Evolutionary conservation across 2,329 filamentous ascomycete genomes (phyloP), one percentile per base, ranked within the genome.

Genomic region (Hypomyces perniciosus): DNA sequence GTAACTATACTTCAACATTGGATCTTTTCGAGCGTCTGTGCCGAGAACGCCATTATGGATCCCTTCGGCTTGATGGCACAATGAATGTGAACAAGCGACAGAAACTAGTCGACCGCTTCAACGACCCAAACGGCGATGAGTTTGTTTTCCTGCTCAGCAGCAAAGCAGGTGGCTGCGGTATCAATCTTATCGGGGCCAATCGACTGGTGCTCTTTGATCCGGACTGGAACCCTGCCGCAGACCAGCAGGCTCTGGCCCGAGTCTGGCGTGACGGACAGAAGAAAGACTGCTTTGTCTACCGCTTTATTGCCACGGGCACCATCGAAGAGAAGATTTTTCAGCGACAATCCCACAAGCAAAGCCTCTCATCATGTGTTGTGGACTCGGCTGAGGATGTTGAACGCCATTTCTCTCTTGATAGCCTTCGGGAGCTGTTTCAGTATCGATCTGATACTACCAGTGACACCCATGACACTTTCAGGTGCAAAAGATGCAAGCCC

Each of bases 311-410:
- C 0, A 97, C 95, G 0, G 93, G 93, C 4, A 96, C 91, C 0
- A 99, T 99, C 55, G 93, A 99, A 65, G 93, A 99, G 70, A 99
- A 99, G 73, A 96, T 99, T 59, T 99, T 99, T 73, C 93, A 99
- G 69, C 86, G 95, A 8, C 93, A 99, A 65, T 95, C 89, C 1
- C 95, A 99, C 75, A 99, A 99, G 71, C 93, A 99, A 70, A 95
- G 90, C 6, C 76, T 99, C 1, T 97, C 92, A 1, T 95, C 90
- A 0, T 96, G 91, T 61, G 93, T 99, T 4, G 93, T 99, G 6
- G 93, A 99, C 68, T 91, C 88, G 3, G 92, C 90, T 1, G 92
- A 99, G 69, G 93, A 99, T 59, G 93, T 99, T 2, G 93, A 99
- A 70, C 84, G 93, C 4, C 93, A 99, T 70, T 99, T 99, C 70